A percentile compares a stretch with the other conserved stretches of the same genome.
Conservation (phyloP, 2,329 filamentous ascomycete species). For the Elsinoe ampelina region DNA sequence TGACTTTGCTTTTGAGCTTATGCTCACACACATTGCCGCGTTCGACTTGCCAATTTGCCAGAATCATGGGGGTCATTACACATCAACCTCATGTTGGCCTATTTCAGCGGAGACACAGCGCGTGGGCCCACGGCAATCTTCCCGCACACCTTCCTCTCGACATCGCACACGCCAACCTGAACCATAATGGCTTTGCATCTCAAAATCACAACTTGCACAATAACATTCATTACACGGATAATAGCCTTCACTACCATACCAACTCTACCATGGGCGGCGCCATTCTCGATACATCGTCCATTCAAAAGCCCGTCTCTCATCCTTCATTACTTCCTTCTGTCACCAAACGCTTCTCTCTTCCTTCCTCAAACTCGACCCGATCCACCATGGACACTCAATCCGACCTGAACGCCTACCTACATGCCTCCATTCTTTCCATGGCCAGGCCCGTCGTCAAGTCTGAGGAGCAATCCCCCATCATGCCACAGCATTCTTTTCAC, state of each 20-base stretch:
- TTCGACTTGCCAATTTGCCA: neutral
- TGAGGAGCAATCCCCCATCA: slow-evolving; percentile 32
- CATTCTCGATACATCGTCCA: too few relatives aligned
- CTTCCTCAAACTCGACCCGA: too few relatives aligned
- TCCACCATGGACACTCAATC: too few relatives aligned
- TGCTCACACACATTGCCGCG: neutral
- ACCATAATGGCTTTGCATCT: neutral
- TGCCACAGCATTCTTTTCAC: slow-evolving; percentile 20
- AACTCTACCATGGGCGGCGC: too few relatives aligned
- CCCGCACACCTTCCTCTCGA: neutral
- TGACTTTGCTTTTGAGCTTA: neutral
- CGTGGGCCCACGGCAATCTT: neutral
- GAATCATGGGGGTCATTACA: slow-evolving; percentile 8
- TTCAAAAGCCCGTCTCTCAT: too few relatives aligned
- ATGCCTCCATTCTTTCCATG: slow-evolving; percentile 14
- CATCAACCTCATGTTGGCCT: slow-evolving; percentile 12
- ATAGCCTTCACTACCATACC: too few relatives aligned
- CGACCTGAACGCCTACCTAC: too few relatives aligned
- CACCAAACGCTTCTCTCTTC: too few relatives aligned
- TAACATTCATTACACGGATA: too few relatives aligned
- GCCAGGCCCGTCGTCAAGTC: slow-evolving; percentile 34
- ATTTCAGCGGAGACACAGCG: slow-evolving; percentile 5
- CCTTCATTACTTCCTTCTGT: too few relatives aligned
- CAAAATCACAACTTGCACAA: neutral
- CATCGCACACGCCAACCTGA: slow-evolving; percentile 3